These are phyloP conservation scores for Fusarium lateritium DNA, from an alignment of 2,329 filamentous ascomycete genomes.

Conservation along the genomic window DNA sequence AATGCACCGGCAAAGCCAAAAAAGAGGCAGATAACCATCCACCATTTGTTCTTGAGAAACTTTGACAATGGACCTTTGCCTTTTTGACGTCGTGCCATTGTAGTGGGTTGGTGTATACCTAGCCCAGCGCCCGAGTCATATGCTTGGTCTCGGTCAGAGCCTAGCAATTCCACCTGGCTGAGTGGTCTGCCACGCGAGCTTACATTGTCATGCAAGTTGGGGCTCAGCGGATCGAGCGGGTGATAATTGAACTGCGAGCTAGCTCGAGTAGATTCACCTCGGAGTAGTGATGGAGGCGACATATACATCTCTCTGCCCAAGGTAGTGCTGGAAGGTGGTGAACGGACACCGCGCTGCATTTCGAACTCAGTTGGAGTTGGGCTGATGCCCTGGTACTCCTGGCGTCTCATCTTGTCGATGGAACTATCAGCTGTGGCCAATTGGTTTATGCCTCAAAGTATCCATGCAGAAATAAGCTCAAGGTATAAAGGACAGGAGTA, in stretches of 20 bases:
- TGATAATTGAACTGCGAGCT: background rate
- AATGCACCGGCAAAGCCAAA: constrained; percentile 17
- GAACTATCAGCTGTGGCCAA: background rate
- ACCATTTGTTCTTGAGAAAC: constrained; percentile 23
- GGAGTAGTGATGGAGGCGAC: constrained; percentile 2
- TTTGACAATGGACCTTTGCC: constrained; percentile 1
- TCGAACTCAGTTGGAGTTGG: background rate
- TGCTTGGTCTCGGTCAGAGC: background rate
- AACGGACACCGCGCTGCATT: background rate
- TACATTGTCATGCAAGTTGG: background rate
- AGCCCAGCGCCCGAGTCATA: background rate
- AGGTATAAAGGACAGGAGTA: background rate
- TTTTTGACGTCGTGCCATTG: background rate
- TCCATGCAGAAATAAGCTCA: background rate
- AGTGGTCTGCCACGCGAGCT: background rate
- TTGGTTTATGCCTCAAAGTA: background rate
- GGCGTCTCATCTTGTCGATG: constrained; percentile 1
- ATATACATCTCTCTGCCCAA: constrained; percentile 4
- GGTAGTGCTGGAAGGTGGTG: constrained; percentile 1
- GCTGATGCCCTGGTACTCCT: constrained; percentile 3
- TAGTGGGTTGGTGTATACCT: constrained; percentile 2
- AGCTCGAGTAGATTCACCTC: background rate
- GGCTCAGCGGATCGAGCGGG: background rate
- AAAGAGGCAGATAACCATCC: constrained; percentile 19
- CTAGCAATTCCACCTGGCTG: constrained; percentile 6